Conservation (phyloP, 179 eudicot genomes). For the Camellia oleifera region DNA sequence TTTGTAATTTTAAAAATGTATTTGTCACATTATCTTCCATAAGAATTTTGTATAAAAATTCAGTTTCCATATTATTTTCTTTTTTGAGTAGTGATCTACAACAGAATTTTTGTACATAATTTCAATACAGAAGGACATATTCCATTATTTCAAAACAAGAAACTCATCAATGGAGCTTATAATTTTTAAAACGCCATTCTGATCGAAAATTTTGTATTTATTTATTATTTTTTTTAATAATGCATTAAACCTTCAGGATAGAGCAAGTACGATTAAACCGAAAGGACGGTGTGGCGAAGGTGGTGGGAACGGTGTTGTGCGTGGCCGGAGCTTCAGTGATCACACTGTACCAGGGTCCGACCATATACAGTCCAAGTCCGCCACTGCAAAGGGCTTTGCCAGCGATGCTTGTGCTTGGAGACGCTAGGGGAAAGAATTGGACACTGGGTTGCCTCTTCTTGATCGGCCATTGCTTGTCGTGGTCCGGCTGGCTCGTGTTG, state of each 20-base stretch:
- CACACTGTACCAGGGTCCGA: conserved; percentile 83
- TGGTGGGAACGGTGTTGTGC: conserved; percentile 65
- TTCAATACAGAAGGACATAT: no score
- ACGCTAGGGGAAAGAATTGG: conserved; percentile 80
- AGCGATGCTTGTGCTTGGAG: conserved; percentile 51
- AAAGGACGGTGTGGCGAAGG: conserved; percentile 82
- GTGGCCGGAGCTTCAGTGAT: conserved; percentile 87
- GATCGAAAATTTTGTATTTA: no score
- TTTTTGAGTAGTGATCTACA: no score
- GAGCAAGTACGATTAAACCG: conserved; percentile 78
- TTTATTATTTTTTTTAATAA: not conserved
- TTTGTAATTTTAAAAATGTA: no score
- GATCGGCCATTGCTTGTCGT: conserved; percentile 86
- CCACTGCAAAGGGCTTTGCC: conserved; percentile 35
- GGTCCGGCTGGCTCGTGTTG: conserved; percentile 93
- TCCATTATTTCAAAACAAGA: no score
- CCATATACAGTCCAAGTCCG: conserved; percentile 70
- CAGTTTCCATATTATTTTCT: no score
- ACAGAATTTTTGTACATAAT: no score
- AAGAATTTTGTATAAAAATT: no score
- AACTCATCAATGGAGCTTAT: no score
- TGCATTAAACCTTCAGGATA: conserved; percentile 45
- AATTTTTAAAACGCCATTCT: no score
- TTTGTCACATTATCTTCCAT: no score
- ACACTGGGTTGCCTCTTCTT: conserved; percentile 81